phyloP scores from a whole-genome alignment of 1,139 yeast genomes.

The Petasospora rhodanensis region DNA sequence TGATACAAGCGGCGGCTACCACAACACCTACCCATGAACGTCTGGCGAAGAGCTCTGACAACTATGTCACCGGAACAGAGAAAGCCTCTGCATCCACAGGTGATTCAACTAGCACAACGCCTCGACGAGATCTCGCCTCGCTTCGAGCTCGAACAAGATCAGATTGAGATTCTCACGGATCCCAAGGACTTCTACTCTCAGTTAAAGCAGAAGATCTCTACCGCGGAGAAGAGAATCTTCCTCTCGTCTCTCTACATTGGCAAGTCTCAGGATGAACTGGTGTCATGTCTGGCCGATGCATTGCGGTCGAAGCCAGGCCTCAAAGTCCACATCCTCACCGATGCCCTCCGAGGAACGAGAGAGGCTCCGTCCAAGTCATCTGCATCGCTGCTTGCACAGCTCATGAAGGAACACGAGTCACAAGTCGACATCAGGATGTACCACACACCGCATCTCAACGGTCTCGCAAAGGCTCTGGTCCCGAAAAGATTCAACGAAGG shows the following conservation, averaged over 20 bases:
- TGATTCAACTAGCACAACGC: conserved; percentile 48
- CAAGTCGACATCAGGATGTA: conserved; percentile 81
- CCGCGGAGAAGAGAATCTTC: conserved; percentile 61
- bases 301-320: conserved; percentile 54
- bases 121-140: conserved; percentile 67
- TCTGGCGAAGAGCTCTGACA: conserved; percentile 6
- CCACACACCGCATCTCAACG: conserved; percentile 83
- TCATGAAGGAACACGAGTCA: conserved; percentile 63
- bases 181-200: conserved; percentile 69
- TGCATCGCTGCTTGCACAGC: conserved; percentile 66
- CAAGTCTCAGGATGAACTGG: conserved; percentile 68
- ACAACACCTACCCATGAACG: conserved; percentile 3
- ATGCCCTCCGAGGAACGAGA: conserved; percentile 88
- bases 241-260: conserved; percentile 88
- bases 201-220: conserved; percentile 50
- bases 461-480: conserved; percentile 56
- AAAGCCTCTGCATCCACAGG: conserved; percentile 38
- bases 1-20: neutral
- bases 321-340: conserved; percentile 70
- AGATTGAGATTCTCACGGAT: conserved; percentile 57
- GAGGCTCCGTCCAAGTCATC: conserved; percentile 80
- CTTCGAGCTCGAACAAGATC: conserved; percentile 54
- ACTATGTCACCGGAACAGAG: conserved; percentile 9
- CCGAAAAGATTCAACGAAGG: conserved; percentile 91
- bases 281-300: conserved; percentile 57